Evolutionary conservation across 805 yeast species (phyloP), one percentile per base, ranked within the genome.

Genomic region (Ogataea salicorniae): DNA sequence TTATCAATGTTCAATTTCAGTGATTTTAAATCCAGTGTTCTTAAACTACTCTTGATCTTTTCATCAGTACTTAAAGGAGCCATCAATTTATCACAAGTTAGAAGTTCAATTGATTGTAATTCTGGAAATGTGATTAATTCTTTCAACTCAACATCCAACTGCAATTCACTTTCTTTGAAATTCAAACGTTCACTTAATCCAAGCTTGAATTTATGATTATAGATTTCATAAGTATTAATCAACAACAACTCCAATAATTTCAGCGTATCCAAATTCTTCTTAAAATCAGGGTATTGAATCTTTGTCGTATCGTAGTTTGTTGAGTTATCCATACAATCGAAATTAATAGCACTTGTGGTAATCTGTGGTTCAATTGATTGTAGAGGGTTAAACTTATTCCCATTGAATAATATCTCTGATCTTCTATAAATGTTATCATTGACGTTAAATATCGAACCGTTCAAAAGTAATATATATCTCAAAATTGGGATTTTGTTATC

Each of bases 351-450:
- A 15, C 51, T 61, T 35, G 74, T 57, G 46, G 67, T 69, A 23
- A 69, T 62, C 37, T 74, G 70, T 0, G 78, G 64, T 41, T 55
- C 65, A 33, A 63, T 75, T 66, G 54, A 64, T 61, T 54, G 70
- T 46, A 59, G 70, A 62, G 66, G 73, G 68, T 43, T 80, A 70
- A 57, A 77, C 62, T 63, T 76, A 70, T 60, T 60, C 16, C 66
- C 67, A 40, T 58, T 64, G 46, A 60, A 51, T 20, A 74, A 54
- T 15, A 72, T 53, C 43, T 66, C 68, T 6, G 70, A 64, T 41
- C 77, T 54, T 47, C 72, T 68, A 52, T 67, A 66, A 17, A 75
- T 50, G 17, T 63, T 56, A 36, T 72, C 72, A 45, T 69, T 66
- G 23, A 73, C 59, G 46, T 73, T 74, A 51, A 72, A 71, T 1